These are phyloP conservation scores for Botryococcus braunii DNA, from an alignment of 163 green algal genomes.

Conservation along the genomic window DNA sequence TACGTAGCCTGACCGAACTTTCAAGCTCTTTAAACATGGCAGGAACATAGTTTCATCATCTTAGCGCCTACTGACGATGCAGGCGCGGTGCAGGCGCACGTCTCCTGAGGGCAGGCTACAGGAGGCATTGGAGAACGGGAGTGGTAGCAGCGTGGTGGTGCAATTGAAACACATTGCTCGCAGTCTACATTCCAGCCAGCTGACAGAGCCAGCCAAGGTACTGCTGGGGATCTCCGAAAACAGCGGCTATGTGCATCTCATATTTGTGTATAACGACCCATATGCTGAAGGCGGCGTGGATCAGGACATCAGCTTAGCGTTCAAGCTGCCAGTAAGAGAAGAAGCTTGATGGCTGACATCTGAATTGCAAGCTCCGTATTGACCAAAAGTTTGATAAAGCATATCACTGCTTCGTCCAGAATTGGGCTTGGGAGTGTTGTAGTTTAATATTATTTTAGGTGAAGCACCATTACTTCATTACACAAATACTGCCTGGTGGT, in stretches of 20 bases:
- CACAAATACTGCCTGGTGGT: no score
- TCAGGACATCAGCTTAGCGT: conserved; percentile 42
- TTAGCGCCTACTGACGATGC: no score
- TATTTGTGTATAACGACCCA: conserved; percentile 60
- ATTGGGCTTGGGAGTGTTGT: no score
- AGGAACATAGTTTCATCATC: no score
- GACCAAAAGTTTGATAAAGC: no score
- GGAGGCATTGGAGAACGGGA: conserved; percentile 21
- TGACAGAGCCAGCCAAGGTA: conserved; percentile 43
- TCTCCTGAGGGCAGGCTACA: conserved; percentile 36
- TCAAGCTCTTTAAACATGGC: no score
- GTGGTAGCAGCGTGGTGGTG: conserved; percentile 28
- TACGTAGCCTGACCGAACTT: no score
- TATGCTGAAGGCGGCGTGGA: conserved; percentile 35
- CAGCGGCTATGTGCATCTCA: conserved; percentile 41
- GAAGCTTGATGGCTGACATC: no score
- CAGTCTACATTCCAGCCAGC: conserved; percentile 30
- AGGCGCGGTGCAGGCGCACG: conserved; percentile 13
- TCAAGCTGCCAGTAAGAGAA: conserved; percentile 45
- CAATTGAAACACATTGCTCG: conserved; percentile 46
- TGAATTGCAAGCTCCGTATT: no score
- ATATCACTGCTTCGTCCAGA: no score
- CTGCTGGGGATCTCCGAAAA: conserved; percentile 36
- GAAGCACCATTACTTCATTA: no score
- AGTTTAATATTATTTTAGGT: no score